Evolutionary conservation across 768 basidiomycete species (phyloP).

Genomic region (Cystobasidium onofrii): DNA sequence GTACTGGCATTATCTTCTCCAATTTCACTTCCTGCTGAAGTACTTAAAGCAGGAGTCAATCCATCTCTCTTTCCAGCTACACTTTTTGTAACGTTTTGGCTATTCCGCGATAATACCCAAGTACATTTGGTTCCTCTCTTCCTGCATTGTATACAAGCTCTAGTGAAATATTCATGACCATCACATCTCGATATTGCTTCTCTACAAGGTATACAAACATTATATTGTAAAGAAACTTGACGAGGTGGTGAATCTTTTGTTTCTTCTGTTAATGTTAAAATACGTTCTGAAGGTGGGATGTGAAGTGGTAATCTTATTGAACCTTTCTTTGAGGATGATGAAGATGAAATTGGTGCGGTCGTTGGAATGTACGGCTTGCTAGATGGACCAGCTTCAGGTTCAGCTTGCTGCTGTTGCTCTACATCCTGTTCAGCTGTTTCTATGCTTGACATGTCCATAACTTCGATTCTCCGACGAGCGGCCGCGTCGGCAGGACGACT

Average conservation of each 20-base stretch:
- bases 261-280: background rate
- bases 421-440: background rate
- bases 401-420: too few species aligned
- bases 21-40: background rate
- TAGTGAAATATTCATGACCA: conserved; percentile 10
- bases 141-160: conserved; percentile 5
- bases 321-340: background rate
- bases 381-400: background rate
- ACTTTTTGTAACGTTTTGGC: background rate
- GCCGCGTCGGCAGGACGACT: too few species aligned
- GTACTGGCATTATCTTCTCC: background rate
- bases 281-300: background rate
- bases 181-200: background rate
- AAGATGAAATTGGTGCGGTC: too few species aligned
- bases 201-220: background rate
- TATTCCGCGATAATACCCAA: background rate
- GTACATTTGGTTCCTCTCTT: background rate
- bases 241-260: background rate
- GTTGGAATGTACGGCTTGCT: background rate
- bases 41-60: too few species aligned
- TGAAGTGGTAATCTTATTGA: background rate
- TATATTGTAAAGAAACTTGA: background rate
- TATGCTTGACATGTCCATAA: background rate
- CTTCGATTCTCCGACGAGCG: too few species aligned
- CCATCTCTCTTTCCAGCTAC: background rate